Base-by-base conservation (phyloP, 2,329 filamentous ascomycete genomes). In the Apiospora aurea region DNA sequence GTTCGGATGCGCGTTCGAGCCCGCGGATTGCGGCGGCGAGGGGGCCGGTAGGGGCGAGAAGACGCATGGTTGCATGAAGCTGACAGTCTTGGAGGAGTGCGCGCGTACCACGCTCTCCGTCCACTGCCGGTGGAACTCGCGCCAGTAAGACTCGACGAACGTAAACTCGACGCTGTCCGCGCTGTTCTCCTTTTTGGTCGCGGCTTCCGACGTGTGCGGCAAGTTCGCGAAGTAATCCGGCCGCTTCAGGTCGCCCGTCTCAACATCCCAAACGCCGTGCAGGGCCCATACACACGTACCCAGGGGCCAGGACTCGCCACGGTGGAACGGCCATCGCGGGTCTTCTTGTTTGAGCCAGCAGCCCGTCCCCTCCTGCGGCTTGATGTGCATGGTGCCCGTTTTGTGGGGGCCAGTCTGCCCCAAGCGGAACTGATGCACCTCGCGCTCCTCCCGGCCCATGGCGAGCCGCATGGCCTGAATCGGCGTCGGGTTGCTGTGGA, bases 281-380 rank as follows among this genome's bases (percentile, higher is more conserved):
- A 76, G 71, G 21, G 75, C 75, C 76, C 76, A 78, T n/a, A 77
- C 69, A n/a, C 76, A 78, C 7, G 71, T 71, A 4, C 71, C 72
- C 18, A 77, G 68, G 11, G 71, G 74, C 76, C 76, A 78, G 0
- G 69, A 70, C 14, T 64, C 24, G 57, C 34, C 21, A 11, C 76
- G 69, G 0, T 69, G 24, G 73, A 73, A 78, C 21, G 71, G 71
- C 75, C 76, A 78, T 43, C 75, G 72, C 8, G 67, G 47, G 43
- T 78, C 76, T 34, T 78, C 76, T 14, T 38, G 14, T 16, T 71
- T 46, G 41, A 78, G 43, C 76, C 76, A 78, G 61, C 76, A 77
- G 2, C 67, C n/a, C 0, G 18, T 10, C 34, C 34, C 57, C 4
- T 72, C 53, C 6, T 66, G 44, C 0, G 76, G 76, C 2, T 41